These are phyloP conservation scores for Castanea mollissima DNA, from an alignment of 306 rosid species.

Conservation along the genomic window DNA sequence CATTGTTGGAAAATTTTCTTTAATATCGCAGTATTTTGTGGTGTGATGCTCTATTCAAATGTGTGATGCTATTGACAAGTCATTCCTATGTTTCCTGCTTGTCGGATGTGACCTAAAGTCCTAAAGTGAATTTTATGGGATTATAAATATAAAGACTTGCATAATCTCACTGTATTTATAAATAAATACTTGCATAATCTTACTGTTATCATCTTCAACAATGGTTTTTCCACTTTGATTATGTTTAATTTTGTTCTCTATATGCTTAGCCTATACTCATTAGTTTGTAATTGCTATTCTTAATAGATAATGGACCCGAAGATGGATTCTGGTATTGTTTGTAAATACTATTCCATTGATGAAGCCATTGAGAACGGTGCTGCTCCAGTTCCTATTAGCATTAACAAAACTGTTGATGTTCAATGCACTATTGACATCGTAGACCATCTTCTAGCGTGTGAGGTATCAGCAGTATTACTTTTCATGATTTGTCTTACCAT, in stretches of 20 bases:
- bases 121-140: not conserved
- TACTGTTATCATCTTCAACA: not conserved
- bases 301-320: conserved; percentile 99
- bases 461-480: conserved; percentile 51
- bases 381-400: conserved; percentile 90
- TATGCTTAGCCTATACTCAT: not conserved
- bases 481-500: conserved; percentile 11
- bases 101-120: not conserved
- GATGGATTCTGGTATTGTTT: conserved; percentile 92
- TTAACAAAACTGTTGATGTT: conserved; percentile 67
- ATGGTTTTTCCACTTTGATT: not conserved
- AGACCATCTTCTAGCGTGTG: conserved; percentile 94
- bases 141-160: not conserved
- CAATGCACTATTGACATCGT: conserved; percentile 73
- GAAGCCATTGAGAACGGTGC: conserved; percentile 94
- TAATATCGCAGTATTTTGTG: not conserved
- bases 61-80: not conserved
- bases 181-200: not conserved
- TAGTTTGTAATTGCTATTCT: conserved; percentile 7
- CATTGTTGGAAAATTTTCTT: not conserved
- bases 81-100: not conserved
- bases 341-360: conserved; percentile 82
- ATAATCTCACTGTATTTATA: not conserved
- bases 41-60: not conserved
- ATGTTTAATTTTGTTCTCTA: not conserved